Percentiles rank a stretch among this genome's conserved stretches.
Conservation (phyloP, 805 yeast species). For the Cyberlindnera misumaiensis region DNA sequence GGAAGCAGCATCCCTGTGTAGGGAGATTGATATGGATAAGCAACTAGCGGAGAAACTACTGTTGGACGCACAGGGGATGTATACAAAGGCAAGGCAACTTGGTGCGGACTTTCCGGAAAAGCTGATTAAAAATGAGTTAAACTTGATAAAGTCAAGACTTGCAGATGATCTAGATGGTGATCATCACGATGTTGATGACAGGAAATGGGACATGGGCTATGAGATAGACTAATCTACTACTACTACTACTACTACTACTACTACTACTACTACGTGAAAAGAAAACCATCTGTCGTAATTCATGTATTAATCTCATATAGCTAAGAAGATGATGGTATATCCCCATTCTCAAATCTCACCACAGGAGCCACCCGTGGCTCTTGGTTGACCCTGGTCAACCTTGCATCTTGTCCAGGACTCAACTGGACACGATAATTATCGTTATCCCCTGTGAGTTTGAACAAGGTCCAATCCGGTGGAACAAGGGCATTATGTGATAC, state of each 20-base stretch:
- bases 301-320: too few species aligned
- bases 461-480: slow-evolving; percentile 23
- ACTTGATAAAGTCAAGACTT: slow-evolving; percentile 7
- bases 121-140: slow-evolving; percentile 11
- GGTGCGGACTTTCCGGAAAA: slow-evolving; percentile 16
- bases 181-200: too few species aligned
- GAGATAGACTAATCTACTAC: too few species aligned
- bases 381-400: slow-evolving; percentile 3
- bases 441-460: slow-evolving; percentile 10
- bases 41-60: slow-evolving; percentile 10
- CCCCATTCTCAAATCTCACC: too few species aligned
- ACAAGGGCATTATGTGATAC: slow-evolving; percentile 11
- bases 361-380: too few species aligned
- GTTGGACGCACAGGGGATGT: slow-evolving; percentile 8
- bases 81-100: slow-evolving; percentile 9
- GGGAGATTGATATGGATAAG: slow-evolving; percentile 1
- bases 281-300: too few species aligned
- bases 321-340: too few species aligned
- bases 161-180: slow-evolving; percentile 2
- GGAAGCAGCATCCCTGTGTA: slow-evolving; percentile 10
- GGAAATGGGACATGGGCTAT: too few species aligned
- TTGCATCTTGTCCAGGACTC: slow-evolving; percentile 8
- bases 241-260: too few species aligned
- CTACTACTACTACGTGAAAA: too few species aligned
- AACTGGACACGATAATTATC: slow-evolving; percentile 10